Base-by-base conservation (phyloP, 2,329 filamentous ascomycete species). In the Botrytis hyacinthi region DNA sequence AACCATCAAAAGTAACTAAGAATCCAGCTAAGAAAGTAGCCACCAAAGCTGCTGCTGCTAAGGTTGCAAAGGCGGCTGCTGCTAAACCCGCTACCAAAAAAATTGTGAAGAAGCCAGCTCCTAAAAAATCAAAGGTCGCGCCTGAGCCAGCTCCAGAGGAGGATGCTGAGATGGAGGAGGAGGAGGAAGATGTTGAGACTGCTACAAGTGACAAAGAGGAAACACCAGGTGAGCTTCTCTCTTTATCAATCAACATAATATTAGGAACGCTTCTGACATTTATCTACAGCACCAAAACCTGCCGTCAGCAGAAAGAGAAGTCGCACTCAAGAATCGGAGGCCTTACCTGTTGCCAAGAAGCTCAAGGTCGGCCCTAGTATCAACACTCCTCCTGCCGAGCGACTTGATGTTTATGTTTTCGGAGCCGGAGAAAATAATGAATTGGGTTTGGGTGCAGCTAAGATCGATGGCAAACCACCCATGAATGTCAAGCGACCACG, bases 401-500 rank as follows among this genome's bases (percentile, higher is more conserved):
- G 59, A 8, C 86, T 96, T 74, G 90, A 95, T 79, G 85, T 96
- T 74, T 95, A 91, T 79, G 92, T 95, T 70, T 95, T 93, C 78
- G 93, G 93, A 70, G 92, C 94, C 81, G 93, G 93, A 54, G 88
- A 88, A 75, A 90, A 90, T n/a, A 93, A 93, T 77, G 93, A 97
- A 84, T 90, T 97, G 62, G 93, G 93, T 54, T 88, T 97, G 29
- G 93, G 93, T 65, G 89, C 87, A 75, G 90, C 89, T 80, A 89
- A 89, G 78, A 84, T 87, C 59, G 84, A 87, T 74, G 85, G 84
- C 76, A 88, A 88, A 84, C 86, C 85, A 82, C 86, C 87, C 54
- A 89, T 92, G 76, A 91, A 94, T 77, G 91, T 93, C 77, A 92
- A 91, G 84, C 89, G 91, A 44, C 93, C 93, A 29, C 91, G 92